Percentiles rank a stretch among this genome's conserved stretches.
Conservation (phyloP, 352 stramenopile genomes). For the Phytopythium cucurbitacearum region DNA sequence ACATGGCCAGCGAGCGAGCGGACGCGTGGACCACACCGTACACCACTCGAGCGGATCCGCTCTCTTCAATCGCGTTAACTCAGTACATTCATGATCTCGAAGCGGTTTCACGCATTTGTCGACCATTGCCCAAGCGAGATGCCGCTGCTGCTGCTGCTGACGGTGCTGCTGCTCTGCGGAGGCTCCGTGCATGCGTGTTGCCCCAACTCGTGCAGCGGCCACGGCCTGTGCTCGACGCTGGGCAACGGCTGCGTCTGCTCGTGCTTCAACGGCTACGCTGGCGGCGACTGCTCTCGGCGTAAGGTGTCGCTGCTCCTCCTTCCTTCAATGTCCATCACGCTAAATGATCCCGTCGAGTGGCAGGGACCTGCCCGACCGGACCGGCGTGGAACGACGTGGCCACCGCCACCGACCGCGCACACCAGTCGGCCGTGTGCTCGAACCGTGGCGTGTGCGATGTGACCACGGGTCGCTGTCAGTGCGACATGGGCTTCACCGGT, state of each 20-base stretch:
- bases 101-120: too few species aligned
- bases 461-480: slow-evolving; percentile 58
- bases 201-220: slow-evolving; percentile 54
- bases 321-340: not conserved
- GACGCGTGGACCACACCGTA: too few species aligned
- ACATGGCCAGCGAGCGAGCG: too few species aligned
- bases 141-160: slow-evolving; percentile 4
- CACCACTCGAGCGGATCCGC: too few species aligned
- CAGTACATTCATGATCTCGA: too few species aligned
- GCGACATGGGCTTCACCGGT: slow-evolving; percentile 72
- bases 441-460: slow-evolving; percentile 67
- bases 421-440: slow-evolving; percentile 54
- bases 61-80: too few species aligned
- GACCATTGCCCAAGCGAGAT: not conserved
- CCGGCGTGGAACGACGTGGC: slow-evolving; percentile 57
- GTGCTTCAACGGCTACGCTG: slow-evolving; percentile 85
- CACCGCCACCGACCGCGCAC: slow-evolving; percentile 44
- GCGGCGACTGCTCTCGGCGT: slow-evolving; percentile 89
- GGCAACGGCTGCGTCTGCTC: slow-evolving; percentile 71
- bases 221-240: slow-evolving; percentile 50
- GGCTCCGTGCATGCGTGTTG: slow-evolving; percentile 30
- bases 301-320: slow-evolving; percentile 1
- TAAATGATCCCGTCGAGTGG: not conserved
- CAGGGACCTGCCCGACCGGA: slow-evolving; percentile 51
- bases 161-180: slow-evolving; percentile 9